Conservation (phyloP, 2,329 filamentous ascomycete species). For the Cercospora sp. region DNA sequence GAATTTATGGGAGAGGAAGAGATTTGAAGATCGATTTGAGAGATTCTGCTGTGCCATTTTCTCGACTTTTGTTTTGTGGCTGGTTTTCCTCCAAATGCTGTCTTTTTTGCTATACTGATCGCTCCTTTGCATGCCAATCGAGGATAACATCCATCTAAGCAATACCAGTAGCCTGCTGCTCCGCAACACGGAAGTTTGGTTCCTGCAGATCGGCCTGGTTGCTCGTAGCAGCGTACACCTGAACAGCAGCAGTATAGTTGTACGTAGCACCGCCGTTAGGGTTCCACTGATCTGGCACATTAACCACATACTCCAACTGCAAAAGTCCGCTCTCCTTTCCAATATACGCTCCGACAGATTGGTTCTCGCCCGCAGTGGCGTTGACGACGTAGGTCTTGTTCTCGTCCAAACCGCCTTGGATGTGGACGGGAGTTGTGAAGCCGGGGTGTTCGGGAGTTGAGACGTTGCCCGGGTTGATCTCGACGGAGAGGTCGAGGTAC, state of each 20-base stretch:
- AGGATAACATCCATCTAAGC: slow-evolving; percentile 8
- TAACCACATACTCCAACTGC: slow-evolving; percentile 25
- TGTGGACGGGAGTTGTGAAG: slow-evolving; percentile 18
- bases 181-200: slow-evolving; percentile 25
- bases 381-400: slow-evolving; percentile 21
- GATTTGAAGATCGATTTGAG: neutral
- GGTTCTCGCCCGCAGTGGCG: slow-evolving; percentile 9
- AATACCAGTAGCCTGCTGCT: slow-evolving; percentile 19
- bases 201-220: slow-evolving; percentile 22
- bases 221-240: slow-evolving; percentile 29
- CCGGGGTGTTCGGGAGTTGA: slow-evolving; percentile 12
- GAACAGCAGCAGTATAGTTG: slow-evolving; percentile 25
- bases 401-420: slow-evolving; percentile 20
- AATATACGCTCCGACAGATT: slow-evolving; percentile 26
- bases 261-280: slow-evolving; percentile 5
- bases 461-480: neutral
- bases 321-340: slow-evolving; percentile 21
- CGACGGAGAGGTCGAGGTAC: neutral
- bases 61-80: neutral
- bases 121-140: neutral
- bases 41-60: neutral
- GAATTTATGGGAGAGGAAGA: neutral
- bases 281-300: neutral
- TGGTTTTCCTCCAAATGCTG: neutral
- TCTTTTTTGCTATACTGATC: neutral